Conservation (phyloP, 306 rosid species). For the Pyrus bretschneideri region DNA sequence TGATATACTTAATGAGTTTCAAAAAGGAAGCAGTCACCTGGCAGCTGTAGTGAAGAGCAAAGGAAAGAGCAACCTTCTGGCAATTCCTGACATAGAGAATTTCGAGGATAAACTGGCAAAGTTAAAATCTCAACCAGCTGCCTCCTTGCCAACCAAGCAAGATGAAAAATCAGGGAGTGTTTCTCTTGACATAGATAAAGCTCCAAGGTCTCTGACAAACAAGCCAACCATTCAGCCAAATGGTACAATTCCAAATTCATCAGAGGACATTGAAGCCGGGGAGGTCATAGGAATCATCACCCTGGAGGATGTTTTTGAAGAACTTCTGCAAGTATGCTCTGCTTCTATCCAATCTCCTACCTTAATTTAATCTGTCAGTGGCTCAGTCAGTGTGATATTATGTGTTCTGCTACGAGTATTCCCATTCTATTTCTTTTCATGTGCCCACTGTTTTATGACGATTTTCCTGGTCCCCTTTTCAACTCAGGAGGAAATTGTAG, state of each 20-base stretch:
- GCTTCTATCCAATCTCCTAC: neutral
- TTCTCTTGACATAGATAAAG: constrained; percentile 46
- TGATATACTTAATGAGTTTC: constrained; percentile 91
- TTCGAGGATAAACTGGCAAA: constrained; percentile 15
- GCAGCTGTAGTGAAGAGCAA: constrained; percentile 80
- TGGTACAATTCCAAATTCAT: constrained; percentile 13
- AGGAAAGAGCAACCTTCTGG: constrained; percentile 38
- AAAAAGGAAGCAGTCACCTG: constrained; percentile 93
- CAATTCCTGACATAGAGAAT: constrained; percentile 38
- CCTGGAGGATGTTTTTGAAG: constrained; percentile 92
- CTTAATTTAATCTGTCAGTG: neutral
- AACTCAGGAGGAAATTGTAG: constrained; percentile 54
- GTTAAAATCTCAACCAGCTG: constrained; percentile 32
- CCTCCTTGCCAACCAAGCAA: constrained; percentile 50
- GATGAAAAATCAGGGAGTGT: constrained; percentile 29
- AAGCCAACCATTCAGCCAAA: constrained; percentile 27
- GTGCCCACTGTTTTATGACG: neutral
- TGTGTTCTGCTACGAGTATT: neutral
- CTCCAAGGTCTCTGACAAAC: constrained; percentile 30
- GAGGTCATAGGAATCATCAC: constrained; percentile 93
- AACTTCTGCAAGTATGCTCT: constrained; percentile 61
- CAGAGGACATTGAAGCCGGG: constrained; percentile 68
- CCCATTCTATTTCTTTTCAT: neutral
- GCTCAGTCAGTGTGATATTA: neutral
- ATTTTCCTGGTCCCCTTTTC: neutral